Percentiles rank a stretch among this genome's conserved stretches.
Conservation (phyloP, 371 early-diverging fungal genomes). For the Apophysomyces elegans region DNA sequence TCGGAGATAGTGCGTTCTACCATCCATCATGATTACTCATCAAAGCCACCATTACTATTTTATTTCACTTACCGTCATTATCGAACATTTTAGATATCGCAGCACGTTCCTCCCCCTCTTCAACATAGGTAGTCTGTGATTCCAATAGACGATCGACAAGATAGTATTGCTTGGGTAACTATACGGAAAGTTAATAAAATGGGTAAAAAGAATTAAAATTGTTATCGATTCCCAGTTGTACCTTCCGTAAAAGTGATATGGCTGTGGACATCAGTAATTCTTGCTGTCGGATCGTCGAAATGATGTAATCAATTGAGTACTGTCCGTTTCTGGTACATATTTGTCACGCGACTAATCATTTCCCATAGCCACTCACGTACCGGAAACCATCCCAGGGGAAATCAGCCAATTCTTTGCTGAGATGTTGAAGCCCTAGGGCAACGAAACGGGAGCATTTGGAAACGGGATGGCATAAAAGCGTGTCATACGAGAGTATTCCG, state of each 20-base stretch:
- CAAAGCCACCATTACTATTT: not conserved
- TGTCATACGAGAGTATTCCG: slow-evolving; percentile 77
- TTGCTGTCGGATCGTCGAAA: slow-evolving; percentile 56
- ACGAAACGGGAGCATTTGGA: slow-evolving; percentile 52
- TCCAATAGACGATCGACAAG: slow-evolving; percentile 66
- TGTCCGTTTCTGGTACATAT: slow-evolving; percentile 37
- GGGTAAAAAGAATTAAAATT: not conserved
- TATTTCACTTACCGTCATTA: slow-evolving; percentile 50
- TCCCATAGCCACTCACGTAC: slow-evolving; percentile 7
- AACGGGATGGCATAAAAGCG: slow-evolving; percentile 69
- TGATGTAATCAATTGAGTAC: slow-evolving; percentile 42
- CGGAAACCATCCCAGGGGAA: slow-evolving; percentile 62
- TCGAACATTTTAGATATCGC: slow-evolving; percentile 63
- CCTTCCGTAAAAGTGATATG: slow-evolving; percentile 68
- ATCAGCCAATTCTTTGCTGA: slow-evolving; percentile 49
- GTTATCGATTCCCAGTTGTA: slow-evolving; percentile 19
- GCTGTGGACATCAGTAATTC: slow-evolving; percentile 67
- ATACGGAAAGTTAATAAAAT: slow-evolving; percentile 14
- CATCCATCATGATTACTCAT: slow-evolving; percentile 12
- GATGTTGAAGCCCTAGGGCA: slow-evolving; percentile 37
- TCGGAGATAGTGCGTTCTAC: slow-evolving; percentile 44
- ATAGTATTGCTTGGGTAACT: slow-evolving; percentile 74
- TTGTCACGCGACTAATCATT: slow-evolving; percentile 17
- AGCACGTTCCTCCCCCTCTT: slow-evolving; percentile 65
- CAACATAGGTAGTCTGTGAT: slow-evolving; percentile 46